Percentiles rank a stretch among this genome's conserved stretches.
These are phyloP conservation scores for Chaetomium fimeti DNA, from an alignment of 495 filamentous ascomycete genomes.

Conservation along the genomic window DNA sequence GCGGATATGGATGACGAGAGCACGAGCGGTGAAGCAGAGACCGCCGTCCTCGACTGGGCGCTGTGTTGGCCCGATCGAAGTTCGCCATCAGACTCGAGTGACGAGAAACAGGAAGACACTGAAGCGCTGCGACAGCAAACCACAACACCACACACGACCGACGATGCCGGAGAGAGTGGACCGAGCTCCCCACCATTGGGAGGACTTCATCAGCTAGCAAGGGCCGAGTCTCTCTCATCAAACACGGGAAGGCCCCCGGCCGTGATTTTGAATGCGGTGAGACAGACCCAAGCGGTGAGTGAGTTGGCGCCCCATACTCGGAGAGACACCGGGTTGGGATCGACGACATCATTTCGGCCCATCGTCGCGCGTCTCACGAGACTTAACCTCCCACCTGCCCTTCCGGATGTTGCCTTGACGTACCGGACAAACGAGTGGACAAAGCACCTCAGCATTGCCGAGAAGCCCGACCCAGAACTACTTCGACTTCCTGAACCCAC, in stretches of 20 bases:
- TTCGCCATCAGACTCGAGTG: neutral
- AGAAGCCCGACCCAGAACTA: conserved; percentile 68
- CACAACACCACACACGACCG: neutral
- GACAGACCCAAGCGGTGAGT: neutral
- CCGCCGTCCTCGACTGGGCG: neutral
- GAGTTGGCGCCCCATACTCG: conserved; percentile 21
- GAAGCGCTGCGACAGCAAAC: neutral
- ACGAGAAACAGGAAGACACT: neutral
- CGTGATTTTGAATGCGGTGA: neutral
- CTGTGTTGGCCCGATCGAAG: neutral
- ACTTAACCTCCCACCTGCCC: conserved; percentile 50
- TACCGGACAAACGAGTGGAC: conserved; percentile 98
- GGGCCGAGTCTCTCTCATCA: neutral
- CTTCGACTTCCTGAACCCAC: conserved; percentile 40
- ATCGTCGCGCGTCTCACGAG: conserved; percentile 44
- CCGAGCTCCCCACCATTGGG: neutral
- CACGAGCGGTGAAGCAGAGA: conserved; percentile 35
- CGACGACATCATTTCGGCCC: conserved; percentile 39
- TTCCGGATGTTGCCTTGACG: conserved; percentile 73
- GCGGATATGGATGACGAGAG: conserved; percentile 56
- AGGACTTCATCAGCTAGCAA: neutral
- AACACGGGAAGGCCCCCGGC: neutral
- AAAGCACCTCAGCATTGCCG: conserved; percentile 78
- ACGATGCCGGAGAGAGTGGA: neutral
- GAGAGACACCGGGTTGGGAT: conserved; percentile 26